Evolutionary conservation across 2,329 filamentous ascomycete genomes (phyloP).

Genomic region (Colletotrichum sp.): DNA sequence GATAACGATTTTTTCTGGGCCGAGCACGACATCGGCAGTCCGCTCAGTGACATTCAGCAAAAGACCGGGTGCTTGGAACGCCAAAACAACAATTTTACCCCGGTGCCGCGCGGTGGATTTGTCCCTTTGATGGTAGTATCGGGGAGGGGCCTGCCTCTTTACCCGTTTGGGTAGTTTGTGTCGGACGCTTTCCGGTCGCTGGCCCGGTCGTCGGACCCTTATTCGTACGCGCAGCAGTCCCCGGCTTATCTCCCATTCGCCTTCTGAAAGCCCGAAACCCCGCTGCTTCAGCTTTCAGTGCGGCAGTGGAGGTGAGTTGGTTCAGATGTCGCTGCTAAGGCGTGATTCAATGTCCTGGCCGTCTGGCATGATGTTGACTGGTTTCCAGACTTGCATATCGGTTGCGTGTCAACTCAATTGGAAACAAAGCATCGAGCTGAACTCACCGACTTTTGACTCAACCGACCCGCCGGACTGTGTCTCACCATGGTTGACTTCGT

Average conservation of each 20-base stretch:
- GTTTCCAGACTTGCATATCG: not conserved
- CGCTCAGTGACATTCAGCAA: not conserved
- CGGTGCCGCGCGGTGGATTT: not conserved
- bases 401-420: fast-evolving
- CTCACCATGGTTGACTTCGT: slow-evolving; percentile 26
- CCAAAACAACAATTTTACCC: not conserved
- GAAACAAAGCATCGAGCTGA: not conserved
- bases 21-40: slow-evolving; percentile 15
- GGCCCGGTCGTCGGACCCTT: not conserved
- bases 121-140: not conserved
- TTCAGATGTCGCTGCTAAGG: not conserved
- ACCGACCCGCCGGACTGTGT: fast-evolving
- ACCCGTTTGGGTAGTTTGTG: not conserved
- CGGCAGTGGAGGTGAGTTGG: not conserved
- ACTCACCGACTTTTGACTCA: not conserved
- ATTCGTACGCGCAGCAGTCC: not conserved
- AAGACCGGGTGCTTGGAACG: not conserved
- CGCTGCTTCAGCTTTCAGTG: not conserved
- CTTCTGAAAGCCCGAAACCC: not conserved
- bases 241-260: not conserved
- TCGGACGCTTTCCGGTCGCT: not conserved
- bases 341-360: not conserved
- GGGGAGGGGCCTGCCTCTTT: slow-evolving; percentile 12
- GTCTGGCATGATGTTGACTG: not conserved
- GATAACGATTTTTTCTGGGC: slow-evolving; percentile 18